Conservation (phyloP, 225 moss, liverwort and hornwort species). For the Pseudoscleropodium purum region DNA sequence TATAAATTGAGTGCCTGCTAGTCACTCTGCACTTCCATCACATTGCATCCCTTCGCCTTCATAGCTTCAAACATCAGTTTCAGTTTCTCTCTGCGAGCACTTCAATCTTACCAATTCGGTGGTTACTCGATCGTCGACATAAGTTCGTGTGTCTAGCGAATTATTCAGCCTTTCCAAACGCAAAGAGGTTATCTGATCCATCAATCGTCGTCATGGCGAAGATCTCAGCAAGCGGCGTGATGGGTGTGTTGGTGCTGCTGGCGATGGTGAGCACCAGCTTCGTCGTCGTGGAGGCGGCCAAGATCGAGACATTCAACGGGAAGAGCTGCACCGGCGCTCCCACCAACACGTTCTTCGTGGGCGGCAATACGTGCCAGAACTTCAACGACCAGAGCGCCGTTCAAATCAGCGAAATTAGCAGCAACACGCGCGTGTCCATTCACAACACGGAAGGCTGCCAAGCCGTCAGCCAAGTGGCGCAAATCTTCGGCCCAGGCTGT, state of each 20-base stretch:
- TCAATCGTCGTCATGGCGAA: background rate
- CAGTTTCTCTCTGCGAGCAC: background rate
- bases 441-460: constrained; percentile 28
- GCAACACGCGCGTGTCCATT: constrained; percentile 25
- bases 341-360: constrained; percentile 23
- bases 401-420: constrained; percentile 2
- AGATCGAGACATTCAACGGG: constrained; percentile 6
- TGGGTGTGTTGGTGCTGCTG: background rate
- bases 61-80: background rate
- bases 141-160: too few relatives aligned
- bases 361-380: background rate
- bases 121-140: background rate
- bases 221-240: background rate
- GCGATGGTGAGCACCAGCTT: background rate
- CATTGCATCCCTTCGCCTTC: background rate
- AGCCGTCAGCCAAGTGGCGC: background rate
- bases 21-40: background rate
- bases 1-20: background rate
- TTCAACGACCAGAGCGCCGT: constrained; percentile 32
- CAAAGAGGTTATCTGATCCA: background rate
- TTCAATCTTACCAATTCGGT: background rate
- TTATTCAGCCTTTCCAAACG: background rate
- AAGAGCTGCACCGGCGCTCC: background rate
- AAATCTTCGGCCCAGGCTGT: constrained; percentile 30
- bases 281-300: background rate